These are phyloP conservation scores for Phlyctochytrium planicorne DNA, from an alignment of 192 early-diverging fungal genomes.

Conservation along the genomic window DNA sequence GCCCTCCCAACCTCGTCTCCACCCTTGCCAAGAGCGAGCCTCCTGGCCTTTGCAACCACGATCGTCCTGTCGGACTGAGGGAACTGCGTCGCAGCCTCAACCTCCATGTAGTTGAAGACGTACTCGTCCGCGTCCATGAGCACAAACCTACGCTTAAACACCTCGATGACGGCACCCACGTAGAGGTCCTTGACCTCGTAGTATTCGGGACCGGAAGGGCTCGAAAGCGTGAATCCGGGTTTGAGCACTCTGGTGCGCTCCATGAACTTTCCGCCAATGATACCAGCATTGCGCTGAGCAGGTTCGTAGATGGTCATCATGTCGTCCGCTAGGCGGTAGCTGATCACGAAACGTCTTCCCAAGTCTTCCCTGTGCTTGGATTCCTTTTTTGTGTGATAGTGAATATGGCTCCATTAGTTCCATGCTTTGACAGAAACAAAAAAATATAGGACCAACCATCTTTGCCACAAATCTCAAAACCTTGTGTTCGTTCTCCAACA, in stretches of 20 bases:
- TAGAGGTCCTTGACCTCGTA: conserved; percentile 51
- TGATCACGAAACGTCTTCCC: conserved; percentile 59
- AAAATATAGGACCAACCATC: conserved; percentile 39
- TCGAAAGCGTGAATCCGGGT: conserved; percentile 44
- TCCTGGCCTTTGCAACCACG: conserved; percentile 31
- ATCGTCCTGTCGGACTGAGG: conserved; percentile 23
- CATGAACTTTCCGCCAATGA: conserved; percentile 65
- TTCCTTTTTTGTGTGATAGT: conserved; percentile 40
- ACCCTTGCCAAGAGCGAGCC: conserved; percentile 15
- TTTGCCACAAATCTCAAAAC: conserved; percentile 59
- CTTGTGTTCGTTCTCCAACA: conserved; percentile 66
- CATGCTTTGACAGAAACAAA: no score
- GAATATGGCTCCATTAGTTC: no score
- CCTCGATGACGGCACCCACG: conserved; percentile 52
- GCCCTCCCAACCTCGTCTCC: conserved; percentile 9
- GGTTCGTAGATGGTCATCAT: conserved; percentile 68
- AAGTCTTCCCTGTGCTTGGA: conserved; percentile 63
- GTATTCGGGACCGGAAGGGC: conserved; percentile 45
- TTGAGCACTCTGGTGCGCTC: conserved; percentile 58
- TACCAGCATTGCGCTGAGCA: conserved; percentile 60
- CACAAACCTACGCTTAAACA: conserved; percentile 51
- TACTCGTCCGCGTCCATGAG: conserved; percentile 66
- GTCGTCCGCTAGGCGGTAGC: conserved; percentile 60
- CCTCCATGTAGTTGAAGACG: conserved; percentile 58
- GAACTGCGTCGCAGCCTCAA: conserved; percentile 14